Evolutionary conservation across 2,329 filamentous ascomycete species (phyloP), one percentile per base, ranked within the genome.

Genomic region (Coniochaeta prunicola): DNA sequence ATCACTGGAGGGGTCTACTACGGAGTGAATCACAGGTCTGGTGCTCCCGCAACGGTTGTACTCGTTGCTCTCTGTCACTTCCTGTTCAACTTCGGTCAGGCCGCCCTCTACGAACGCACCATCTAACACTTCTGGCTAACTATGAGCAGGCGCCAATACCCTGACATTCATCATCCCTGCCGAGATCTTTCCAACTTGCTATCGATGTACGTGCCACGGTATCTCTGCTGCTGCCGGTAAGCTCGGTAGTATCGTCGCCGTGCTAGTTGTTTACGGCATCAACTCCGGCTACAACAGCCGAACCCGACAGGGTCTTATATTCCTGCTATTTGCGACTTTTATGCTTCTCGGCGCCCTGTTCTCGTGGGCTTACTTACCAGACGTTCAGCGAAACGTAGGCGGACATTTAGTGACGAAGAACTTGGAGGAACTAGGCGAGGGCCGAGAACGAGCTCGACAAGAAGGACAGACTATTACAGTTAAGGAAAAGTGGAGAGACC

Each of bases 151-250:
- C 12, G 82, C 83, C 45, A 86, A 86, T 64, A 83, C 81, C 0
- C 77, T 86, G 12, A 87, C 83, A 0, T 86, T 87, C 64, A 81
- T 87, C 58, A 80, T 87, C 17, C 83, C 85, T 1, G 84, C 82
- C 45, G 84, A 88, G 66, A 80, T 85, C 45, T 88, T 88, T 66
- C 84, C 83, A 0, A 87, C 84, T 1, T 78, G 79, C 62, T 87
- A 86, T 64, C 79, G 85, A 42, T 84, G 79, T 56, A 84, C 83
- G 0, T 86, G 82, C 60, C 83, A 86, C 64, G 83, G 83, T 26
- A 82, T 86, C 57, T 83, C 83, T 0, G 83, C 84, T 0, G 83
- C 83, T 0, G 77, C 79, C 0, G 84, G 83, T 12, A 86, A 86
- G 65, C 69, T 83, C 1, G 83, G 82, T 26, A 81, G 80, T 59